A percentile compares a stretch with the other conserved stretches of the same genome.
Evolutionary conservation across 306 rosid genomes (phyloP).

Genomic region (Cajanus cajan): DNA sequence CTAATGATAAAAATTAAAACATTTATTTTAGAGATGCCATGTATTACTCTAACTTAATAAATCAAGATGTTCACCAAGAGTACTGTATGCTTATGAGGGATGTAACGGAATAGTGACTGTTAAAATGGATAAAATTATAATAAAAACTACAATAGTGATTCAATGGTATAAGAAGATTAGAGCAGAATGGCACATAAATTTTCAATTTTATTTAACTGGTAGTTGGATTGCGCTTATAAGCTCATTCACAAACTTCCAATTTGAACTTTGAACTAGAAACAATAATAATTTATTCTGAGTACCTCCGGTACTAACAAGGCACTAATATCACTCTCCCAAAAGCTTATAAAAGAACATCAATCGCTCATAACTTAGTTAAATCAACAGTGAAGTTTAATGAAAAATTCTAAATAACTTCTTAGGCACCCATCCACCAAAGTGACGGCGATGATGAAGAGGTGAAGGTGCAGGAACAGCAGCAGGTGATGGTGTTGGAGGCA

Average conservation of each 20-base stretch:
- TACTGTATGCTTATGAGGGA: too few relatives aligned
- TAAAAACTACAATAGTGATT: not conserved
- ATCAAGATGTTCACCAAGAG: too few relatives aligned
- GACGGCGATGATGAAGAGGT: not conserved
- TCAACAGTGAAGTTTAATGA: slow-evolving; percentile 1
- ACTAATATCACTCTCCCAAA: not conserved
- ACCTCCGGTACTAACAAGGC: not conserved
- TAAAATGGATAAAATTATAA: not conserved
- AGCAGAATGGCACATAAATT: not conserved
- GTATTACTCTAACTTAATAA: too few relatives aligned
- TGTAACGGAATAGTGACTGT: too few relatives aligned
- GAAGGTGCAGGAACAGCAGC: slow-evolving; percentile 4
- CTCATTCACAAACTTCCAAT: not conserved
- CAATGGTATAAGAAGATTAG: not conserved
- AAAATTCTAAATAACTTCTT: not conserved
- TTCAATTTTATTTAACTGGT: not conserved
- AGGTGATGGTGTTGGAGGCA: slow-evolving; percentile 4
- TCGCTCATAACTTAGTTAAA: not conserved
- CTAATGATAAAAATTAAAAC: too few relatives aligned
- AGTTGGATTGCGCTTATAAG: not conserved
- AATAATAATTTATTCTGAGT: not conserved
- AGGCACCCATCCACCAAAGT: not conserved
- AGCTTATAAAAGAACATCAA: not conserved
- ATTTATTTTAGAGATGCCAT: too few relatives aligned
- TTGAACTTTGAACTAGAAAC: not conserved